These are phyloP conservation scores for Hortiboletus flavorubellus DNA, from an alignment of 768 basidiomycete species.

Conservation along the genomic window DNA sequence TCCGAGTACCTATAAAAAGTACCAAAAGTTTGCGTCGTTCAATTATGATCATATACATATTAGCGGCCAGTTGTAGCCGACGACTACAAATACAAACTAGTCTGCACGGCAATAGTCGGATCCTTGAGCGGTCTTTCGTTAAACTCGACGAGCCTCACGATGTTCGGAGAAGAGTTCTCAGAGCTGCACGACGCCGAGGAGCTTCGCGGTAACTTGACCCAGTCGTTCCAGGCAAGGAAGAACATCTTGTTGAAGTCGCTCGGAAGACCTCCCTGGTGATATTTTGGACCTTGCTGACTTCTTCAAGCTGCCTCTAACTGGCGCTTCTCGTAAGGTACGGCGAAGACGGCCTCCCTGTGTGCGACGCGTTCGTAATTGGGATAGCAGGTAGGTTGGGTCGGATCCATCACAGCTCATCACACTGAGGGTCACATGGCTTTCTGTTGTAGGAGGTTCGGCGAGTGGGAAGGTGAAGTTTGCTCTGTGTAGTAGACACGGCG, in stretches of 20 bases:
- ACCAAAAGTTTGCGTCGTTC: neutral
- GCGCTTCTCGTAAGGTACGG: constrained; percentile 56
- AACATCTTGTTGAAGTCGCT: constrained; percentile 81
- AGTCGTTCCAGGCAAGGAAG: constrained; percentile 42
- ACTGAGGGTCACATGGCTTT: neutral
- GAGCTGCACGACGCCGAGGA: constrained; percentile 23
- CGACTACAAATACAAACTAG: constrained; percentile 26
- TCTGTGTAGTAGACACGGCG: neutral
- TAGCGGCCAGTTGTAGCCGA: constrained; percentile 25
- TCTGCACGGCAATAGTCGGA: neutral
- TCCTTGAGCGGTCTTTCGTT: neutral
- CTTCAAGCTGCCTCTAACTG: constrained; percentile 10
- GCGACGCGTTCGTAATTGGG: constrained; percentile 80
- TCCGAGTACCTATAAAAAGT: neutral
- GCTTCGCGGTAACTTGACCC: constrained; percentile 12
- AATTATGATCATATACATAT: constrained; percentile 2
- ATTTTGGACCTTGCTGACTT: constrained; percentile 8
- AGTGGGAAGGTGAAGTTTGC: constrained; percentile 71
- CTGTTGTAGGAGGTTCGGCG: constrained; percentile 67
- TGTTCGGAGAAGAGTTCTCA: constrained; percentile 28
- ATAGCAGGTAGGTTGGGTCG: constrained; percentile 68
- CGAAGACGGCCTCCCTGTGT: constrained; percentile 64
- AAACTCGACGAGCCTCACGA: constrained; percentile 3
- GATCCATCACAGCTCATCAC: neutral
- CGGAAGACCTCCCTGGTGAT: constrained; percentile 80